Evolutionary conservation across 345 rosid species (phyloP).

Genomic region (Pistacia integerrima): DNA sequence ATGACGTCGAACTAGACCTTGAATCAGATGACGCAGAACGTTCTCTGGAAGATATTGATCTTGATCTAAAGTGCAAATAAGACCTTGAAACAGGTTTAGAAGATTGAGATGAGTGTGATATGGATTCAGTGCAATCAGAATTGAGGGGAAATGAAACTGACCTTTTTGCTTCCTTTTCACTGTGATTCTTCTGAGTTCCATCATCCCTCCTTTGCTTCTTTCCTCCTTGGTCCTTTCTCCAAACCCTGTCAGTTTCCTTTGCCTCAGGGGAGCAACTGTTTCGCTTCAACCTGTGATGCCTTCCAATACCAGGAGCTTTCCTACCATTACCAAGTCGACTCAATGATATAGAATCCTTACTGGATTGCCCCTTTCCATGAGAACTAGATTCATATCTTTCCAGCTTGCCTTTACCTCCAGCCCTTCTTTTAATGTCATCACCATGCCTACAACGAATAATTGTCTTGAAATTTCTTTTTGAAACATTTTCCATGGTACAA

Average conservation of each 20-base stretch:
- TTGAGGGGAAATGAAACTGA: constrained; percentile 28
- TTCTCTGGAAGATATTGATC: constrained; percentile 28
- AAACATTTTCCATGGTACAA: constrained; percentile 31
- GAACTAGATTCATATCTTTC: constrained; percentile 28
- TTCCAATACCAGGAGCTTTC: constrained; percentile 27
- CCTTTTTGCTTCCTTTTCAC: constrained; percentile 29
- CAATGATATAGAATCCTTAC: constrained; percentile 19
- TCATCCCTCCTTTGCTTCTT: constrained; percentile 31
- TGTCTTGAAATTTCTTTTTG: constrained; percentile 22
- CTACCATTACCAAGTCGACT: constrained; percentile 15
- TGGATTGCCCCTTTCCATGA: constrained; percentile 23
- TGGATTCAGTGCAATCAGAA: constrained; percentile 27
- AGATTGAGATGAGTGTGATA: constrained; percentile 31
- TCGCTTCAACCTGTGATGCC: constrained; percentile 15
- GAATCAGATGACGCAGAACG: constrained; percentile 27
- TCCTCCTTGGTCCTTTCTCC: constrained; percentile 21
- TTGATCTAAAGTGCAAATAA: constrained; percentile 23
- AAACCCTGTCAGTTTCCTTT: constrained; percentile 22
- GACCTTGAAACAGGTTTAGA: constrained; percentile 23
- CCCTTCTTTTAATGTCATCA: constrained; percentile 19
- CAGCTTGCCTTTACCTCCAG: constrained; percentile 23
- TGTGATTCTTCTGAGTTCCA: constrained; percentile 22
- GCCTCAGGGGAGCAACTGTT: constrained; percentile 17
- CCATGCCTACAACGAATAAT: constrained; percentile 20
- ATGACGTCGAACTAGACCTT: constrained; percentile 28